These are phyloP conservation scores for Penicillium lividum DNA, from an alignment of 495 filamentous ascomycete species.

Conservation along the genomic window DNA sequence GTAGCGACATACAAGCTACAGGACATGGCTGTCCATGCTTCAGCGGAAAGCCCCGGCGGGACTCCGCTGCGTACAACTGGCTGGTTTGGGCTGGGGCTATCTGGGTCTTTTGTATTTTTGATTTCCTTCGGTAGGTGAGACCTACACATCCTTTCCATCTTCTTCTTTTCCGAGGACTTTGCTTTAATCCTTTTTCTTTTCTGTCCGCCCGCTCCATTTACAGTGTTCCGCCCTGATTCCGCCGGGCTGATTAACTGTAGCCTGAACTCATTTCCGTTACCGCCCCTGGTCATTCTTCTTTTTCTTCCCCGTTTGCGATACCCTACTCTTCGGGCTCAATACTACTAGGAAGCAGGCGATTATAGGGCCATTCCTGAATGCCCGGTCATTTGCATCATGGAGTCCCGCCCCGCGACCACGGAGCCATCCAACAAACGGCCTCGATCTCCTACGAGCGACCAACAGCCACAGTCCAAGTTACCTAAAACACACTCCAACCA, in stretches of 20 bases:
- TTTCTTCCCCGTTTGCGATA: background rate
- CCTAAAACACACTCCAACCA: constrained; percentile 57
- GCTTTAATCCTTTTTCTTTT: background rate
- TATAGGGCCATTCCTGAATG: background rate
- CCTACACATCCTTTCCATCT: background rate
- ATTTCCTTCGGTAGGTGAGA: background rate
- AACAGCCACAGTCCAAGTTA: constrained; percentile 49
- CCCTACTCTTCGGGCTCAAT: background rate
- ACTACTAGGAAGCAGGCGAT: background rate
- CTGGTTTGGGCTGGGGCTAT: background rate
- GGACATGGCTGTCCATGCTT: background rate
- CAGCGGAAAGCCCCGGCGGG: constrained; percentile 42
- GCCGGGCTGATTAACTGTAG: background rate
- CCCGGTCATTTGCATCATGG: constrained; percentile 33
- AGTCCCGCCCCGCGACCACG: constrained; percentile 37
- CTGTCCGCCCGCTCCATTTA: background rate
- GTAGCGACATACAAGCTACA: too few relatives aligned
- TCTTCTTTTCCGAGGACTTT: background rate
- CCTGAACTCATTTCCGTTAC: constrained; percentile 1
- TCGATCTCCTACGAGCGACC: constrained; percentile 57
- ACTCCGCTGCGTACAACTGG: constrained; percentile 31
- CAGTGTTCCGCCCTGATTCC: background rate
- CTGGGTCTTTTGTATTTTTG: background rate
- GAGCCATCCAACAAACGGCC: constrained; percentile 59
- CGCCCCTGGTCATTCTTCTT: constrained; percentile 4